Evolutionary conservation across 768 basidiomycete species (phyloP).

Genomic region (Naematelia encephala): DNA sequence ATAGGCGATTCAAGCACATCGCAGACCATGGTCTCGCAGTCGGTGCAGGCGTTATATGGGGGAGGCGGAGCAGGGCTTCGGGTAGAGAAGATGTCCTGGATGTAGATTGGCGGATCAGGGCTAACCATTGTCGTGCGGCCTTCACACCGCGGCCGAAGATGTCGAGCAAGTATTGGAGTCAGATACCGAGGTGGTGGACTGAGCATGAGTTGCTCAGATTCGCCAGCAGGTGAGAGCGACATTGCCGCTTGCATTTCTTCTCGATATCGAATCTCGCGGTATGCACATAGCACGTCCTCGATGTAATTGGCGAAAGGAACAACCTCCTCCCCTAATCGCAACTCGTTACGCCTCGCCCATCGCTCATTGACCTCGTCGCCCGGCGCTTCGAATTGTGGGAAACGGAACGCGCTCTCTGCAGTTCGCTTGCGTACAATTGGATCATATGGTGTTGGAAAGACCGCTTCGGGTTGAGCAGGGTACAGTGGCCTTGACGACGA

Average conservation of each 20-base stretch:
- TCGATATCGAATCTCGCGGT: not conserved
- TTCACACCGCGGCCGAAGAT: not conserved
- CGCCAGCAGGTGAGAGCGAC: not conserved
- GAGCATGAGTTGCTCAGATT: not conserved
- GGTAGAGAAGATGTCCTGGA: slow-evolving; percentile 7
- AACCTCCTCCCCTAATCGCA: not conserved
- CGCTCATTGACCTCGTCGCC: slow-evolving; percentile 1
- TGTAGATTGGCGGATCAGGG: slow-evolving; percentile 9
- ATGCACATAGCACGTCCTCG: not conserved
- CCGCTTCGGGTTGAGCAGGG: not conserved
- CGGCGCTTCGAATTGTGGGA: not conserved
- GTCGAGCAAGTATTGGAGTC: not conserved
- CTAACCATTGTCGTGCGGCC: not conserved
- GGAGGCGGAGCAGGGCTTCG: slow-evolving; percentile 39
- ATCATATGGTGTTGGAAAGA: not conserved
- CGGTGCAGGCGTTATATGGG: slow-evolving; percentile 38
- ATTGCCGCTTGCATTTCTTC: not conserved
- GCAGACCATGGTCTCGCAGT: slow-evolving; percentile 28
- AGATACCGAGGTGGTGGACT: not conserved
- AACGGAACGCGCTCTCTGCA: not conserved
- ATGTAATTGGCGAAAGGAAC: not conserved
- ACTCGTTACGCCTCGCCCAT: slow-evolving; percentile 3
- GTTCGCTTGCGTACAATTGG: not conserved
- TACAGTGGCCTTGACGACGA: not conserved
- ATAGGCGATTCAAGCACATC: not conserved